Evolutionary conservation across 2,329 filamentous ascomycete genomes (phyloP), one percentile per base, ranked within the genome.

Genomic region (Curvularia sp.): DNA sequence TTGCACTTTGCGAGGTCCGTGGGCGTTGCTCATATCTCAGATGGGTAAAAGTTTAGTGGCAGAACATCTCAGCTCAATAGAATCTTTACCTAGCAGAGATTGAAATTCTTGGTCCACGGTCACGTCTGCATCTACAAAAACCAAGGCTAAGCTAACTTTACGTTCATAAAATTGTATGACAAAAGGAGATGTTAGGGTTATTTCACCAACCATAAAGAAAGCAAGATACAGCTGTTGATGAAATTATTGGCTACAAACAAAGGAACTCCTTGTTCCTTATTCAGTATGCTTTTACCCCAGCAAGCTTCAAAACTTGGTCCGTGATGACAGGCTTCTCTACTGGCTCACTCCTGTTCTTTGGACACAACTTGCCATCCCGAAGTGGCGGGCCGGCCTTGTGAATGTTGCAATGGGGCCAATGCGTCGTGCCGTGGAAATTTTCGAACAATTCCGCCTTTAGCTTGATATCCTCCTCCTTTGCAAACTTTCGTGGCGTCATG

Each of bases 321-420:
- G 62, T 69, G 20, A 65, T 48, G 0, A 57, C 31, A 3, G 65
- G 66, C 54, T 67, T 68, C 58, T 70, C 59, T 5, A 64, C 35
- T 2, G 66, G 66, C 42, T 69, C 65, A 1, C 42, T 59, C 38
- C 65, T 43, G n/a, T 67, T 58, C 30, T 58, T 31, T 1, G 63
- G 62, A 51, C 58, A 60, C 1, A 39, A 22, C 30, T 62, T 59
- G 1, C 61, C 61, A 42, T 67, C 54, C 9, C 61, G 43, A 28
- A 61, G 33, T 9, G 56, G 57, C 1, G 52, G 53, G 2, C 64
- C 61, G 9, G 62, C 44, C 49, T 59, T 59, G 42, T 46, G 60
- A 6, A 71, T 66, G 18, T 67, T 70, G 41, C 64, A 66, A 39
- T 70, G 64, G 13, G 66, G 66, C 63, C 67, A 71, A 30, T 69